phyloP scores from a whole-genome alignment of 768 basidiomycete species.

The Pholiota microspora region DNA sequence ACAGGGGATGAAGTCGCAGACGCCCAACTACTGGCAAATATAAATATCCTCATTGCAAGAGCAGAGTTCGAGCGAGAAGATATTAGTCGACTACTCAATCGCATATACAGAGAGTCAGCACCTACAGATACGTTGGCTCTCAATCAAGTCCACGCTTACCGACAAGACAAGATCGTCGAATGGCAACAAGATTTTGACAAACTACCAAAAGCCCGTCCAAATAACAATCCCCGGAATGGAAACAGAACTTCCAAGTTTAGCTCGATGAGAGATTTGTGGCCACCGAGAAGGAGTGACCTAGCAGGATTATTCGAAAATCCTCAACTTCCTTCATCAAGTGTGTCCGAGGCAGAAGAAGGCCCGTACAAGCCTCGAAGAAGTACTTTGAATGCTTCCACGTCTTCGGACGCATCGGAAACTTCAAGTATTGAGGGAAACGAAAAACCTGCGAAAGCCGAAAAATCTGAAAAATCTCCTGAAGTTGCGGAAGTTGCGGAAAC shows the following conservation, averaged over 20 bases:
- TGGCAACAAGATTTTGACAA: conserved; percentile 94
- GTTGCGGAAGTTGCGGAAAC: too few relatives aligned
- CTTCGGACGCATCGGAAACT: conserved; percentile 65
- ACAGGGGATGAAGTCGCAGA: conserved; percentile 76
- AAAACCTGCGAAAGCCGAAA: too few relatives aligned
- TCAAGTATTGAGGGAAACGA: conserved; percentile 21
- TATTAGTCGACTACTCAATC: conserved; percentile 69
- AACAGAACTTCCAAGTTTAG: conserved; percentile 64
- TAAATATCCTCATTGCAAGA: conserved; percentile 64
- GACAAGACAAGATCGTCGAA: conserved; percentile 94
- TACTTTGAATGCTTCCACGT: conserved; percentile 51
- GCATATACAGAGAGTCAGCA: conserved; percentile 75
- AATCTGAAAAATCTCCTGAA: conserved; percentile 11
- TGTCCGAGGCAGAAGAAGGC: conserved; percentile 75
- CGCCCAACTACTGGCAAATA: conserved; percentile 55
- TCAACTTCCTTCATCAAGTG: conserved; percentile 58
- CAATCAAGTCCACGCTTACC: conserved; percentile 79
- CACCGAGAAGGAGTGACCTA: conserved; percentile 56
- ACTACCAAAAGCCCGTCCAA: conserved; percentile 68
- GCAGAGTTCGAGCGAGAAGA: conserved; percentile 77
- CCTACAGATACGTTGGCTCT: conserved; percentile 86
- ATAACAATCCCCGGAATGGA: conserved; percentile 41
- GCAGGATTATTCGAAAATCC: conserved; percentile 50
- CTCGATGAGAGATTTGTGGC: conserved; percentile 73
- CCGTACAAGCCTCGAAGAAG: conserved; percentile 42